A percentile compares a stretch with the other conserved stretches of the same genome.
Conservation (phyloP, 1,139 yeast genomes). For the Sugiyamaella sp. region DNA sequence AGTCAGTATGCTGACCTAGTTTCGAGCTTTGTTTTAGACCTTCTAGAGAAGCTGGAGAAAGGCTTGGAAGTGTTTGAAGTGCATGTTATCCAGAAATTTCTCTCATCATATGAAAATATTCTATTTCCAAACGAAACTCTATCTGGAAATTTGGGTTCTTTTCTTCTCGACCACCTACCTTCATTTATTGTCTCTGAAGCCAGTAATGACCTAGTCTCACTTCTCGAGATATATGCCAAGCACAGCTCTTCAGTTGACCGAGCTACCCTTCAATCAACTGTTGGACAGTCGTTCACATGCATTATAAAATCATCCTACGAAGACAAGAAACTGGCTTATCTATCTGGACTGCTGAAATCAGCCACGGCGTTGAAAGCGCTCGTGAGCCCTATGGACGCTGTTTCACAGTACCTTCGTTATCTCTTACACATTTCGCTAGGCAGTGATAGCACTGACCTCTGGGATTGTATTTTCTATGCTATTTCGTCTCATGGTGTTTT, state of each 20-base stretch:
- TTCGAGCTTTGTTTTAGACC: not conserved
- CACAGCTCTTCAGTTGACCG: constrained; percentile 15
- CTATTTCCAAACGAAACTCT: constrained; percentile 15
- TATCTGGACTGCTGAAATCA: constrained; percentile 25
- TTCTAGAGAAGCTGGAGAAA: constrained; percentile 2
- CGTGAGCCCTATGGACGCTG: constrained; percentile 25
- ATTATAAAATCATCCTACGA: constrained; percentile 29
- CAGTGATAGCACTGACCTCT: constrained; percentile 29
- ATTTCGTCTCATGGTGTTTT: constrained; percentile 31
- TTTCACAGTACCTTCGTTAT: constrained; percentile 18
- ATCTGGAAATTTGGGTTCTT: constrained; percentile 20
- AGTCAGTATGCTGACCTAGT: not conserved
- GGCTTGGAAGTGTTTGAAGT: constrained; percentile 26
- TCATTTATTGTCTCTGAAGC: constrained; percentile 30
- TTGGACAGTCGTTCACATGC: constrained; percentile 27
- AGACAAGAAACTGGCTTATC: constrained; percentile 32
- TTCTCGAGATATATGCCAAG: constrained; percentile 16
- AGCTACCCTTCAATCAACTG: constrained; percentile 22
- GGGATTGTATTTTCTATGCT: constrained; percentile 23
- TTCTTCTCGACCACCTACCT: constrained; percentile 25
- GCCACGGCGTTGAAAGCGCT: constrained; percentile 24
- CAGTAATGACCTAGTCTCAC: constrained; percentile 23
- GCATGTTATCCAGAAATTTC: constrained; percentile 21
- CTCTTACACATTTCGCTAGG: not conserved
- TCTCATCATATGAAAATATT: constrained; percentile 23